Evolutionary conservation across 345 rosid genomes (phyloP).

Genomic region (Geranium brycei): DNA sequence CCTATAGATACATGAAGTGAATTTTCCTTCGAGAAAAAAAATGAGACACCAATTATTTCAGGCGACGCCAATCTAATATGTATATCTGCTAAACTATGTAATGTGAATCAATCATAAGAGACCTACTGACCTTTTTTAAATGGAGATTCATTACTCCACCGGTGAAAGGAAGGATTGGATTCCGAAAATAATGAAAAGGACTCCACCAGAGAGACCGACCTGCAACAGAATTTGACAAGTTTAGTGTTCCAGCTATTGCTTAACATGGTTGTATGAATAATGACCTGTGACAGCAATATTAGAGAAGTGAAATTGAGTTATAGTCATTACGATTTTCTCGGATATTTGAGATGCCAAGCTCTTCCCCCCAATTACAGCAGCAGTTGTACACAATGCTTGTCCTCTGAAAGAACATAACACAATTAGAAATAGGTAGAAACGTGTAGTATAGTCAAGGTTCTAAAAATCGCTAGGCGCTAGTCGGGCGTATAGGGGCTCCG

Average conservation of each 20-base stretch:
- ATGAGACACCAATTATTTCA: no score
- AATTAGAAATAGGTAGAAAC: not conserved
- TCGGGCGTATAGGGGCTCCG: no score
- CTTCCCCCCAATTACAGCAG: conserved; percentile 17
- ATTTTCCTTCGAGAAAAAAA: no score
- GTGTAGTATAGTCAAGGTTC: no score
- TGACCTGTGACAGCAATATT: not conserved
- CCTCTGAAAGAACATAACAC: conserved; percentile 7
- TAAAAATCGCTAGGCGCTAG: no score
- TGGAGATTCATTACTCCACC: conserved; percentile 20
- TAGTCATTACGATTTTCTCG: conserved; percentile 14
- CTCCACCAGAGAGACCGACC: conserved; percentile 86
- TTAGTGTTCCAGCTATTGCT: not conserved
- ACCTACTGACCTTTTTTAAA: not conserved
- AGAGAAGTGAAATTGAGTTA: not conserved
- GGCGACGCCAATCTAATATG: no score
- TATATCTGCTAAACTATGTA: no score
- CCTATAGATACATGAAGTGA: no score
- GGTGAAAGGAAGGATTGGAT: conserved; percentile 75
- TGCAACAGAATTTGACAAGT: conserved; percentile 8
- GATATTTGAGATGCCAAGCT: conserved; percentile 14
- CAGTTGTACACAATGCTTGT: conserved; percentile 11
- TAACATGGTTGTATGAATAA: no score
- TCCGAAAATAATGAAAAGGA: conserved; percentile 78
- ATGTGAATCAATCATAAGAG: not conserved